Evolutionary conservation across 2,329 filamentous ascomycete genomes (phyloP).

Genomic region (Venturia pyrina): DNA sequence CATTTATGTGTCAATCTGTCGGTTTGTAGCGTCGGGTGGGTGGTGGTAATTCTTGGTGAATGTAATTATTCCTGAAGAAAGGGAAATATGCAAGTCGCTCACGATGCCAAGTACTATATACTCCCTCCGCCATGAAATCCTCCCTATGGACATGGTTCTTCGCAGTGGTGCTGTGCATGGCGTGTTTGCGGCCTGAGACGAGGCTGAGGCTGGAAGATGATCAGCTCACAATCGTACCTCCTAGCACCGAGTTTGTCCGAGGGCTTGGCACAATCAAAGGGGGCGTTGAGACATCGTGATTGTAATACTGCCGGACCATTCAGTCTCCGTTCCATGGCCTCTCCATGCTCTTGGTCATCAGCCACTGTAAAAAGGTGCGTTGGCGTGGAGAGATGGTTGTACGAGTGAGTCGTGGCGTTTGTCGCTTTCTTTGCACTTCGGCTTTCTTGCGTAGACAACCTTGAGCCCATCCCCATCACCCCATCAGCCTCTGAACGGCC

Average conservation of each 20-base stretch:
- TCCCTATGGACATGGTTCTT: not conserved
- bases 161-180: not conserved
- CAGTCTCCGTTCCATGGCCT: not conserved
- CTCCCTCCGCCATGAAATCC: not conserved
- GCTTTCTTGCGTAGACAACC: not conserved
- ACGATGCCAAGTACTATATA: not conserved
- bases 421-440: not conserved
- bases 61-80: not conserved
- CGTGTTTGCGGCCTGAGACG: not conserved
- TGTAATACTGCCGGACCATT: not conserved
- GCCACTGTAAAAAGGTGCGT: not conserved
- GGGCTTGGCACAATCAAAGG: too few species aligned
- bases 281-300: not conserved
- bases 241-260: not conserved
- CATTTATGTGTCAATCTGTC: not conserved
- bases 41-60: not conserved
- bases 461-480: too few species aligned
- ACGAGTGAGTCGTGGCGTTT: not conserved
- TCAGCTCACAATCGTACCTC: not conserved
- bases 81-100: not conserved
- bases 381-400: not conserved
- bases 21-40: not conserved
- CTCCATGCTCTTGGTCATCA: not conserved
- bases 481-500: not conserved
- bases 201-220: conserved; percentile 1